These are phyloP conservation scores for Claviceps maximensis DNA, from an alignment of 2,329 filamentous ascomycete genomes.

Conservation along the genomic window DNA sequence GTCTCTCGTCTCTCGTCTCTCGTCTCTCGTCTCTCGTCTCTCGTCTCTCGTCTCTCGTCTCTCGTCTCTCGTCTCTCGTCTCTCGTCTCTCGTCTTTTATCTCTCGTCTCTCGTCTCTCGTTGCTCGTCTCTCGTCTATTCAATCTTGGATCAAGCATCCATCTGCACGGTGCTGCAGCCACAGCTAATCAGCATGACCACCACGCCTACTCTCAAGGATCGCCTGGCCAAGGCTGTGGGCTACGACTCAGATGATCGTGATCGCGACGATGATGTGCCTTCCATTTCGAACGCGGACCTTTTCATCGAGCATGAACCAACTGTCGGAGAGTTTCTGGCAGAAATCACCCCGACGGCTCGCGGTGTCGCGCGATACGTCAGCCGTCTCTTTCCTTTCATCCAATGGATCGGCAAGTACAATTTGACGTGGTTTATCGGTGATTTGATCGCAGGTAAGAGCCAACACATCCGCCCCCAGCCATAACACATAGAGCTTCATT, in stretches of 20 bases:
- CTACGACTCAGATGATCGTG: slow-evolving; percentile 18
- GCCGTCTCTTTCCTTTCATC: slow-evolving; percentile 33
- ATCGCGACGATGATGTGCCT: slow-evolving; percentile 21
- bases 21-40: too few species aligned
- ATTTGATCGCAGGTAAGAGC: slow-evolving; percentile 29
- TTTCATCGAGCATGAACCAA: slow-evolving; percentile 28
- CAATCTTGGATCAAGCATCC: not conserved
- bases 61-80: too few species aligned
- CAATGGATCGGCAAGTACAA: slow-evolving; percentile 39
- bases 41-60: too few species aligned
- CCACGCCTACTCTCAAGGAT: slow-evolving; percentile 10
- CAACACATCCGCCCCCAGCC: too few species aligned
- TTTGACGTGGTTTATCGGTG: slow-evolving; percentile 31
- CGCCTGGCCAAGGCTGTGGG: slow-evolving; percentile 19
- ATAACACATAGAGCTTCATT: too few species aligned
- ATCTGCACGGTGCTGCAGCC: not conserved
- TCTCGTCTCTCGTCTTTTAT: too few species aligned
- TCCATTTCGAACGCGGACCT: slow-evolving; percentile 23
- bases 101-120: too few species aligned
- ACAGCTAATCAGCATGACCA: slow-evolving; percentile 2
- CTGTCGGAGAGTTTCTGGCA: slow-evolving; percentile 26
- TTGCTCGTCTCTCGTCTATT: not conserved
- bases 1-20: too few species aligned
- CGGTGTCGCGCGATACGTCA: slow-evolving; percentile 21
- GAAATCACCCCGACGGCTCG: slow-evolving; percentile 23